Conservation (phyloP, 176 grass and related monocot species). For the Carex scoparia region DNA sequence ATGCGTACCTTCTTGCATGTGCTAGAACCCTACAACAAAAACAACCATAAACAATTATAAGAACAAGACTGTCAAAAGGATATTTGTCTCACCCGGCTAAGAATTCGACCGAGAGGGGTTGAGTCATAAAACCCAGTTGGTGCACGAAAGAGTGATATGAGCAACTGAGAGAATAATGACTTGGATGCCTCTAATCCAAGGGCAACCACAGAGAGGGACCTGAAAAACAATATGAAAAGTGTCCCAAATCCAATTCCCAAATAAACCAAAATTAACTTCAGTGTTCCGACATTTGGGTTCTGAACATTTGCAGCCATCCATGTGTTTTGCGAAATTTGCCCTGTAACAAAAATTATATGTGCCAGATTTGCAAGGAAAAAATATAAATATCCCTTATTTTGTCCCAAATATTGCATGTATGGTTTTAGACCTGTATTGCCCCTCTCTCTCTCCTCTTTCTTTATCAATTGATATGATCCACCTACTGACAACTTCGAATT, state of each 20-base stretch:
- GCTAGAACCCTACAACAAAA: too few species aligned
- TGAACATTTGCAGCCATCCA: slow-evolving; percentile 95
- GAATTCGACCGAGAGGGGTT: slow-evolving; percentile 82
- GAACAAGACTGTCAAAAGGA: slow-evolving; percentile 9
- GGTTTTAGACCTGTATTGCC: slow-evolving; percentile 74
- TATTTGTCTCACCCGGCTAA: slow-evolving; percentile 69
- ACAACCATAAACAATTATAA: background rate
- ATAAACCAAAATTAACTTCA: slow-evolving; percentile 79
- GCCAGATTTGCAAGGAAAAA: slow-evolving; percentile 33
- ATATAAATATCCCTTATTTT: slow-evolving; percentile 81
- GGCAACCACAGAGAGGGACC: slow-evolving; percentile 45
- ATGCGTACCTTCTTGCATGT: too few species aligned
- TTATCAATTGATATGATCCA: slow-evolving; percentile 61
- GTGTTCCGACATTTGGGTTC: slow-evolving; percentile 50
- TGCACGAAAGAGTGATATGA: slow-evolving; percentile 67
- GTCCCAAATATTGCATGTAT: slow-evolving; percentile 64
- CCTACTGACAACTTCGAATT: slow-evolving; percentile 19
- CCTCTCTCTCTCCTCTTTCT: slow-evolving; percentile 76
- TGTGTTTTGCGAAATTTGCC: slow-evolving; percentile 88
- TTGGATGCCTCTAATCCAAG: slow-evolving; percentile 76
- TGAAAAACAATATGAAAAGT: slow-evolving; percentile 54
- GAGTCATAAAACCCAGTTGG: slow-evolving; percentile 94
- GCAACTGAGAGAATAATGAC: slow-evolving; percentile 75
- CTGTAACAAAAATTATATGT: slow-evolving; percentile 54
- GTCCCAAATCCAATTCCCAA: slow-evolving; percentile 57